phyloP scores from a whole-genome alignment of 164 flowering plant species.

The Litsea cubeba region DNA sequence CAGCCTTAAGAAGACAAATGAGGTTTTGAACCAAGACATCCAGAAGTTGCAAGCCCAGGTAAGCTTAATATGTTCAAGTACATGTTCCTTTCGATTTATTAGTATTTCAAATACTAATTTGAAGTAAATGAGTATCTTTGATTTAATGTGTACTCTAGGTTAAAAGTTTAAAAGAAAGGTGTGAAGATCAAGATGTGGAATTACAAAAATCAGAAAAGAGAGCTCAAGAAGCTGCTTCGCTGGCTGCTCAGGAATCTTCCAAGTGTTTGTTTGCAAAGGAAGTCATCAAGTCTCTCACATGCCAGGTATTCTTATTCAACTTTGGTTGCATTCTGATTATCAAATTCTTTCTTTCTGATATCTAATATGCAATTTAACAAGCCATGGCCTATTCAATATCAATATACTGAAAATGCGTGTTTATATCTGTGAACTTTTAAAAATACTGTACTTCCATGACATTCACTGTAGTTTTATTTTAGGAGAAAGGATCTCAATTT shows the following conservation, averaged over 20 bases:
- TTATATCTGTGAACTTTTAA: too few species aligned
- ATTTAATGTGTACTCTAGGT: conserved; percentile 32
- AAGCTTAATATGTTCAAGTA: conserved; percentile 1
- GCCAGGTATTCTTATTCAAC: conserved; percentile 38
- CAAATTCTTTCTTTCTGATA: not conserved
- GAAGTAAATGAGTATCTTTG: not conserved
- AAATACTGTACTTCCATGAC: too few species aligned
- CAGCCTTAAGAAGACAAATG: conserved; percentile 67
- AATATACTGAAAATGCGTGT: too few species aligned
- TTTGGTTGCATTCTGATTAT: not conserved
- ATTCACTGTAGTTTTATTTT: too few species aligned
- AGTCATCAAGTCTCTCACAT: conserved; percentile 39
- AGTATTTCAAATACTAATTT: not conserved
- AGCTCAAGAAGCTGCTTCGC: conserved; percentile 37
- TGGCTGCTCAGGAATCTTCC: conserved; percentile 50
- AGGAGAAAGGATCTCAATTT: too few species aligned
- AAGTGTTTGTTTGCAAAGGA: conserved; percentile 43
- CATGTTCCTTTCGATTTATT: not conserved
- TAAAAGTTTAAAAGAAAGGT: conserved; percentile 52
- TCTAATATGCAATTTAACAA: too few species aligned
- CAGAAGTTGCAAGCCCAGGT: conserved; percentile 64
- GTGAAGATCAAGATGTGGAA: conserved; percentile 56
- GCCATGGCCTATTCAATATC: not conserved
- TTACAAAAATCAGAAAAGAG: conserved; percentile 39
- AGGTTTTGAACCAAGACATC: conserved; percentile 63